These are phyloP conservation scores for Auricularia heimuer DNA, from an alignment of 768 basidiomycete species.

Conservation along the genomic window DNA sequence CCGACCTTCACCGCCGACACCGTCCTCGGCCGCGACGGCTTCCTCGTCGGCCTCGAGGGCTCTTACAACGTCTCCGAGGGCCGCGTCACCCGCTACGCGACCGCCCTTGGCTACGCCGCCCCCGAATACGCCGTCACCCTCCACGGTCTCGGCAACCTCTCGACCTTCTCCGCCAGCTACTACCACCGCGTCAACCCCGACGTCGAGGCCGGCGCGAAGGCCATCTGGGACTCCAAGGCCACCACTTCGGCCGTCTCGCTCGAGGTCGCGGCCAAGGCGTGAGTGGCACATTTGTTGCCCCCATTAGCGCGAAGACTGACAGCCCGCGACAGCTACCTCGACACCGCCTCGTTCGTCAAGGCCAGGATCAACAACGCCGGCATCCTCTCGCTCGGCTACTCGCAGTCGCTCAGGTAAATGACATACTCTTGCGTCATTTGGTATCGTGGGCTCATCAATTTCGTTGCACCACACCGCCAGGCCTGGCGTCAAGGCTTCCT, in stretches of 20 bases:
- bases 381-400: slow-evolving; percentile 80
- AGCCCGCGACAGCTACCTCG: slow-evolving; percentile 49
- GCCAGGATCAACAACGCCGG: slow-evolving; percentile 98
- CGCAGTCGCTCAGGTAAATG: slow-evolving; percentile 62
- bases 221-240: slow-evolving; percentile 89
- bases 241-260: slow-evolving; percentile 78
- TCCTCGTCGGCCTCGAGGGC: slow-evolving; percentile 93
- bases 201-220: slow-evolving; percentile 93
- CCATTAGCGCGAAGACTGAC: background rate
- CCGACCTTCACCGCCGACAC: slow-evolving; percentile 96
- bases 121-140: slow-evolving; percentile 92
- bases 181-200: slow-evolving; percentile 91
- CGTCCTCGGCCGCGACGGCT: slow-evolving; percentile 91
- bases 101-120: slow-evolving; percentile 90
- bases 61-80: slow-evolving; percentile 95
- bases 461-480: slow-evolving; percentile 19
- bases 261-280: slow-evolving; percentile 95
- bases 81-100: slow-evolving; percentile 82
- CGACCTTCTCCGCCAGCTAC: slow-evolving; percentile 90
- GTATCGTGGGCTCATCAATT: background rate
- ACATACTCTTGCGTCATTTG: slow-evolving; percentile 13
- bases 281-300: slow-evolving; percentile 24
- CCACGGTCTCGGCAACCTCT: slow-evolving; percentile 91
- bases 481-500: slow-evolving; percentile 84
- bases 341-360: slow-evolving; percentile 87